Percentiles rank a stretch among this genome's conserved stretches.
phyloP scores from a whole-genome alignment of 163 green algal species.

The Chlamydomonas reinhardtii region DNA sequence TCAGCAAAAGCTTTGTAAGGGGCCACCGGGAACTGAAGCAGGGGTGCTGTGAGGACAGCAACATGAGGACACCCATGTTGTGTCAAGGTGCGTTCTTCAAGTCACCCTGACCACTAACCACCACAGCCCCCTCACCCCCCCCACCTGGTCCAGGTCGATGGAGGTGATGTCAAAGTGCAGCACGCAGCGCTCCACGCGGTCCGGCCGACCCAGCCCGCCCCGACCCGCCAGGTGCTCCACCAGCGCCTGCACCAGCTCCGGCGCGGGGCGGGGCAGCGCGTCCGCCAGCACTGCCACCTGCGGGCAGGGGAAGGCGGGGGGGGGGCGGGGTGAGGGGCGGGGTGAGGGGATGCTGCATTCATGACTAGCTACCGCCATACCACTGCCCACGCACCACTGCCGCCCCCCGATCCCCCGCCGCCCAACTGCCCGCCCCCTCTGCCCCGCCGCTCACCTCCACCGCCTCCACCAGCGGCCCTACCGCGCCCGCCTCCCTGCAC shows the following conservation, averaged over 20 bases:
- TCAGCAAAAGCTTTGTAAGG: no score
- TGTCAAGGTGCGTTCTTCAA: no score
- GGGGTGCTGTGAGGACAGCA: no score
- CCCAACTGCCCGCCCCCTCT: not conserved
- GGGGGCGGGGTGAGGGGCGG: no score
- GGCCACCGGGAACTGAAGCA: no score
- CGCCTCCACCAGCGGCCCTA: slow-evolving; percentile 59
- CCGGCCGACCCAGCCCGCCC: slow-evolving; percentile 51
- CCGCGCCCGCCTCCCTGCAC: slow-evolving; percentile 56
- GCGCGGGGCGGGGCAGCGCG: slow-evolving; percentile 66
- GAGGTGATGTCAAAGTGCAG: slow-evolving; percentile 91
- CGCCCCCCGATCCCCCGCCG: no score
- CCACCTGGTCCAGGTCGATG: slow-evolving; percentile 94
- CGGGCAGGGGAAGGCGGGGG: not conserved
- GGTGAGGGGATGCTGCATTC: no score
- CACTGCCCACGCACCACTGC: no score
- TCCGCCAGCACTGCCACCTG: slow-evolving; percentile 66
- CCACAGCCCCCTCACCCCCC: no score
- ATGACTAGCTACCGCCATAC: no score
- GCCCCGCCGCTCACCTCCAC: slow-evolving; percentile 62
- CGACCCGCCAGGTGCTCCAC: slow-evolving; percentile 74
- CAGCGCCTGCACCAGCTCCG: slow-evolving; percentile 86
- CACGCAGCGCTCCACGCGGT: slow-evolving; percentile 90
- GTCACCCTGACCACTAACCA: no score
- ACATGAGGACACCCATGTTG: no score